Evolutionary conservation across 2,329 filamentous ascomycete genomes (phyloP), one percentile per base, ranked within the genome.

Genomic region (Cladosporium sp.): DNA sequence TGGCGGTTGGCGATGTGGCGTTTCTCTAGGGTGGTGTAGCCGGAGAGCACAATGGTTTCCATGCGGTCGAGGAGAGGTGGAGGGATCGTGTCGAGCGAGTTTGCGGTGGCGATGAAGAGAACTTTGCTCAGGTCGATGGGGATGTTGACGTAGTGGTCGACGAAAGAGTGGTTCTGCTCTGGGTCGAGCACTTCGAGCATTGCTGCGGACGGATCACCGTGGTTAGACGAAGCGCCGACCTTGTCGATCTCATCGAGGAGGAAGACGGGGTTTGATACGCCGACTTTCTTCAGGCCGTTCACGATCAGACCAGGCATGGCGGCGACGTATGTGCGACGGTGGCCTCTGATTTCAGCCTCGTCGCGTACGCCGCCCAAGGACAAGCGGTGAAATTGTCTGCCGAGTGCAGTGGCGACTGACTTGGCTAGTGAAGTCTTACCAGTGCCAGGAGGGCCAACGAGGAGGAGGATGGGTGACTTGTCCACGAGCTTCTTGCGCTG

Each of bases 291-390:
- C 58, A 99, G 73, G 0, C 93, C 94, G 72, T 92, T 92, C 30
- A 97, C 92, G 60, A 99, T 89, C 58, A 97, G 80, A 56, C 94
- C 94, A 9, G 94, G 94, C 93, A 99, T 97, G n/a, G 94, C 94
- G 20, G 94, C 94, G 60, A 99, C 94, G 70, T 99, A 99, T 0
- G 94, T 99, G 66, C 94, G 84, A 58, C 94, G 84, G 74, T 99
- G 94, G 9, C 94, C 94, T 60, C 94, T 85, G 61, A 99, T 97
- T 76, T 99, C 94, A 15, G 94, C 94, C 74, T 99, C 94, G 69
- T 99, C 94, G 57, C 94, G 83, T 3, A 99, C 93, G 66, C 94
- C 94, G 61, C 94, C 94, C 3, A 99, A 86, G 3, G 94, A 97
- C 67, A 99, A 97, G 47, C 94, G 87, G 74, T 99, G 93, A 74